Conservation (phyloP, 371 early-diverging fungal genomes). For the Mucor indicus region DNA sequence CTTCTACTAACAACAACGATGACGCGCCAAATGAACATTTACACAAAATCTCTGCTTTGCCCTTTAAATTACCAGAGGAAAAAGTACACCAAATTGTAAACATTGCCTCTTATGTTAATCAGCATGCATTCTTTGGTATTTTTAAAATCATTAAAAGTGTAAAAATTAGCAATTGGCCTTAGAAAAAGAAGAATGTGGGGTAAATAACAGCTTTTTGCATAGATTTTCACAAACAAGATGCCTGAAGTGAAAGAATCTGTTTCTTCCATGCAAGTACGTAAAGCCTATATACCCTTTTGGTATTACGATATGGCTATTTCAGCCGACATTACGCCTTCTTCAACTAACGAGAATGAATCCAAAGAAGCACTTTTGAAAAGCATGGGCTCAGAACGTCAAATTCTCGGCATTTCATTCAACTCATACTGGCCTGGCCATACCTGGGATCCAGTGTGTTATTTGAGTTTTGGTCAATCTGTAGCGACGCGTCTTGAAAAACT, state of each 20-base stretch:
- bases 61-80: slow-evolving; percentile 28
- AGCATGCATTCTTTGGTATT: slow-evolving; percentile 22
- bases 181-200: no score
- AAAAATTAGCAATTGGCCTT: neutral
- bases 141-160: slow-evolving; percentile 34
- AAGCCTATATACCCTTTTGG: slow-evolving; percentile 33
- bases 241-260: slow-evolving; percentile 25
- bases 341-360: slow-evolving; percentile 1
- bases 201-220: neutral
- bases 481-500: slow-evolving; percentile 10
- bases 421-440: slow-evolving; percentile 34
- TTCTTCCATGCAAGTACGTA: slow-evolving; percentile 20
- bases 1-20: neutral
- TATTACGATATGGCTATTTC: slow-evolving; percentile 30
- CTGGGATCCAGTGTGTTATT: slow-evolving; percentile 28
- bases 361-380: neutral
- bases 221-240: slow-evolving; percentile 24
- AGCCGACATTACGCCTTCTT: slow-evolving; percentile 12
- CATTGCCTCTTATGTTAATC: slow-evolving; percentile 25
- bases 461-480: slow-evolving; percentile 18
- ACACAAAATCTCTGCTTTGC: slow-evolving; percentile 28
- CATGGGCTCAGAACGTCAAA: slow-evolving; percentile 13
- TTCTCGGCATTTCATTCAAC: slow-evolving; percentile 25
- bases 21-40: neutral
- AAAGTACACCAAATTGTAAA: slow-evolving; percentile 21